Evolutionary conservation across 2,329 filamentous ascomycete genomes (phyloP).

Genomic region (Neoarthrinium moseri): DNA sequence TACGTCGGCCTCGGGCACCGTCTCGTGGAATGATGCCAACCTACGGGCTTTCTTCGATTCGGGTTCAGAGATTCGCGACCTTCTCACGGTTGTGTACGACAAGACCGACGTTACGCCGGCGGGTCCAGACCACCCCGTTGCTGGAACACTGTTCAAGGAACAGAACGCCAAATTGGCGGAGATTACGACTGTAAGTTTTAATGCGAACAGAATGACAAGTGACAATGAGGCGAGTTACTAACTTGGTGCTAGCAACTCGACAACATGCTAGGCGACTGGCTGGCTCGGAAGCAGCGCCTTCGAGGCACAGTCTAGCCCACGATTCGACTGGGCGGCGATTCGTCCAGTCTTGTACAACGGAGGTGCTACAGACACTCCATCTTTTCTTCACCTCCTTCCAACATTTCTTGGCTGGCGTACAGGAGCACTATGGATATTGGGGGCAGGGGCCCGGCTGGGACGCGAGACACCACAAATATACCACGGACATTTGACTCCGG

Average conservation of each 20-base stretch:
- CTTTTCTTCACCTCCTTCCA: slow-evolving; percentile 16
- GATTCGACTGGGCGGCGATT: slow-evolving; percentile 15
- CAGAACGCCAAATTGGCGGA: slow-evolving; percentile 83
- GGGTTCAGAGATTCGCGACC: slow-evolving; percentile 81
- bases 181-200: slow-evolving; percentile 68
- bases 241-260: slow-evolving; percentile 67
- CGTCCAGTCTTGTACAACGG: background rate
- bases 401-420: slow-evolving; percentile 1
- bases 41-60: slow-evolving; percentile 90
- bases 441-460: background rate
- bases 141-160: slow-evolving; percentile 76
- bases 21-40: slow-evolving; percentile 83
- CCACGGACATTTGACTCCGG: slow-evolving; percentile 2
- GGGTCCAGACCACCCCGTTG: slow-evolving; percentile 81
- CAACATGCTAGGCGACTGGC: slow-evolving; percentile 79
- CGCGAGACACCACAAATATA: background rate
- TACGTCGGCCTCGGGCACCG: slow-evolving; percentile 54
- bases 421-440: slow-evolving; percentile 1
- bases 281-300: slow-evolving; percentile 67
- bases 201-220: background rate
- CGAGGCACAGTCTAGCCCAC: slow-evolving; percentile 43
- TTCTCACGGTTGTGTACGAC: slow-evolving; percentile 89
- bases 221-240: slow-evolving; percentile 2
- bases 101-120: slow-evolving; percentile 80
- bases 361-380: background rate